Percentiles rank a stretch among this genome's conserved stretches.
Evolutionary conservation across 495 filamentous ascomycete species (phyloP).

Genomic region (Letharia lupina): DNA sequence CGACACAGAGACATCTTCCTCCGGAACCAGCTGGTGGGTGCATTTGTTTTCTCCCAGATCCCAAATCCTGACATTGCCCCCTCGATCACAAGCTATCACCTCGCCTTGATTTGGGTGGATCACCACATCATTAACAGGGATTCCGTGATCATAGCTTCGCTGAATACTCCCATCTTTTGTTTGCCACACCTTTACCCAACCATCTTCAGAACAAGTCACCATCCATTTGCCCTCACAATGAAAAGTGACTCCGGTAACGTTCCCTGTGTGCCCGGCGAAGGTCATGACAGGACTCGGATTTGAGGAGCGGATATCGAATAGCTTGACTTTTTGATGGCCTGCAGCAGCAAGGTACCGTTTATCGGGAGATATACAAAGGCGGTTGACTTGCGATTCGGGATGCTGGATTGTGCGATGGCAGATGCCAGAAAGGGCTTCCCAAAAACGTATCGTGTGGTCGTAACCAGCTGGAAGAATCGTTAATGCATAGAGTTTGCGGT

Average conservation of each 20-base stretch:
- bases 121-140: slow-evolving; percentile 87
- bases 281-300: slow-evolving; percentile 86
- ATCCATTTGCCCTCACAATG: slow-evolving; percentile 99
- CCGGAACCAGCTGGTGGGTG: slow-evolving; percentile 90
- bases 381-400: slow-evolving; percentile 95
- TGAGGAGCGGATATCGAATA: slow-evolving; percentile 94
- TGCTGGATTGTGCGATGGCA: slow-evolving; percentile 97
- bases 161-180: slow-evolving; percentile 81
- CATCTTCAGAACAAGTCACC: slow-evolving; percentile 97
- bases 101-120: slow-evolving; percentile 98
- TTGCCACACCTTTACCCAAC: slow-evolving; percentile 98
- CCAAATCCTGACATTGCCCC: slow-evolving; percentile 91
- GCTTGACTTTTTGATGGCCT: slow-evolving; percentile 88
- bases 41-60: slow-evolving; percentile 95
- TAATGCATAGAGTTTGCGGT: slow-evolving; percentile 3
- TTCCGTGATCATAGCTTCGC: slow-evolving; percentile 82
- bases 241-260: slow-evolving; percentile 93
- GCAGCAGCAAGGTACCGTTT: slow-evolving; percentile 93
- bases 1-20: slow-evolving; percentile 84
- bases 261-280: slow-evolving; percentile 91
- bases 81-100: slow-evolving; percentile 89
- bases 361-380: slow-evolving; percentile 95
- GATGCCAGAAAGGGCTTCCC: slow-evolving; percentile 95
- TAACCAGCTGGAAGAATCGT: slow-evolving; percentile 64
- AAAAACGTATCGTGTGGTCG: slow-evolving; percentile 98